Evolutionary conservation across 495 filamentous ascomycete genomes (phyloP).

Genomic region (Aspergillus sclerotiicarbonarius): DNA sequence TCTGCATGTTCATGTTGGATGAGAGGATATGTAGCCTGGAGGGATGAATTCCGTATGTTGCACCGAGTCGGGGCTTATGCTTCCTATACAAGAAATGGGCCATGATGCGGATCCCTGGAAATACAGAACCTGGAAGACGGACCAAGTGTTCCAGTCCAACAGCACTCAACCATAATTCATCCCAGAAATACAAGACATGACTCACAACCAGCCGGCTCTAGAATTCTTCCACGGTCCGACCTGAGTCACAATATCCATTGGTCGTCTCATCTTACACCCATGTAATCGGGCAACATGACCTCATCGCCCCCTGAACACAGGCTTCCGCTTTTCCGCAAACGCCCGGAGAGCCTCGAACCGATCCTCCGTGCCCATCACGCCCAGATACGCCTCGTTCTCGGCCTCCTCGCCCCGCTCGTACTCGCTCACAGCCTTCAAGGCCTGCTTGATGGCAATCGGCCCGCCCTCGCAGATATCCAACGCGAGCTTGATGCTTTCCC

Average conservation of each 20-base stretch:
- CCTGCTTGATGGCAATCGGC: conserved; percentile 73
- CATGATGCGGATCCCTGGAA: no score
- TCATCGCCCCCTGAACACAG: conserved; percentile 68
- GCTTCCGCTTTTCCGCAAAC: conserved; percentile 89
- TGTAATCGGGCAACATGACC: neutral
- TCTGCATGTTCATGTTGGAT: no score
- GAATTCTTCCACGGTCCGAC: neutral
- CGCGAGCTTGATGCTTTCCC: conserved; percentile 74
- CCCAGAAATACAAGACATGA: no score
- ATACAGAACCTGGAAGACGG: no score
- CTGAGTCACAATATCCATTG: neutral
- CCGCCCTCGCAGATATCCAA: conserved; percentile 82
- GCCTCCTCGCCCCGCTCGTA: conserved; percentile 59
- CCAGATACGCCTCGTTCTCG: conserved; percentile 77
- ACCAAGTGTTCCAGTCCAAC: no score
- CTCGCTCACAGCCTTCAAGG: conserved; percentile 63
- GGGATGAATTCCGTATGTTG: no score
- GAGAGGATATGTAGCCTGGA: no score
- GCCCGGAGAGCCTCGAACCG: conserved; percentile 80
- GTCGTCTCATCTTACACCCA: neutral
- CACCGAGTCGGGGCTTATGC: no score
- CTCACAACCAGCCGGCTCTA: no score
- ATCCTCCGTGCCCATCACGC: conserved; percentile 79
- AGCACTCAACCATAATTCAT: no score
- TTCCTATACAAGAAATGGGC: no score